Evolutionary conservation across 208 protist genomes (phyloP).

Genomic region (Crithidia mellificae): DNA sequence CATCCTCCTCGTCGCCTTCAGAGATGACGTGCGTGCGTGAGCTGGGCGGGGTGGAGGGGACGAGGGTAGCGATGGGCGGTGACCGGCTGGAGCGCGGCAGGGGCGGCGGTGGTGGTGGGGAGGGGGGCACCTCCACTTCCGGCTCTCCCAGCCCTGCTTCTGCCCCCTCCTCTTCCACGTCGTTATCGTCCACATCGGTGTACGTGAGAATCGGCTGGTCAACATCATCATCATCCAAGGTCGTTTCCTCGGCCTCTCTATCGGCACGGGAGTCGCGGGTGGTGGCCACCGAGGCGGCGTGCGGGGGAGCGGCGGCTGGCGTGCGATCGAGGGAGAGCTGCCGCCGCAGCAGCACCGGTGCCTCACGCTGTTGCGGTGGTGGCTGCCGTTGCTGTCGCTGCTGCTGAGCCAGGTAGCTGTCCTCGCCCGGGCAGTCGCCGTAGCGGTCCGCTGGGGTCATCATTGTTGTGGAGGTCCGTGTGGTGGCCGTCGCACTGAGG

Average conservation of each 20-base stretch:
- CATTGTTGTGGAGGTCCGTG: not conserved
- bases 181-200: not conserved
- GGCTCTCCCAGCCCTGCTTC: not conserved
- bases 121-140: no score
- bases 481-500: not conserved
- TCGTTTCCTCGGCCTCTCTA: not conserved
- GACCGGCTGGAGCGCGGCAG: not conserved
- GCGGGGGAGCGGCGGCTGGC: not conserved
- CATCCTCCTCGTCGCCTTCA: not conserved
- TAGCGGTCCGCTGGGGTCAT: not conserved
- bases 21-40: not conserved
- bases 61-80: not conserved
- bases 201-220: not conserved
- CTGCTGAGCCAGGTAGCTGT: not conserved
- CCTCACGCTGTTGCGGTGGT: no score
- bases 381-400: no score
- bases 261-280: not conserved
- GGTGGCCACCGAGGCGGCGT: not conserved
- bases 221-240: no score
- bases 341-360: not conserved
- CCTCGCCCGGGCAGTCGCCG: not conserved
- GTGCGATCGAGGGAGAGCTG: slow-evolving; percentile 33
- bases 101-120: not conserved
- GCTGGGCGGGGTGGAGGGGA: slow-evolving; percentile 2
- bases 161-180: not conserved